Conservation (phyloP, 768 basidiomycete genomes). For the Termitomyces sp. region DNA sequence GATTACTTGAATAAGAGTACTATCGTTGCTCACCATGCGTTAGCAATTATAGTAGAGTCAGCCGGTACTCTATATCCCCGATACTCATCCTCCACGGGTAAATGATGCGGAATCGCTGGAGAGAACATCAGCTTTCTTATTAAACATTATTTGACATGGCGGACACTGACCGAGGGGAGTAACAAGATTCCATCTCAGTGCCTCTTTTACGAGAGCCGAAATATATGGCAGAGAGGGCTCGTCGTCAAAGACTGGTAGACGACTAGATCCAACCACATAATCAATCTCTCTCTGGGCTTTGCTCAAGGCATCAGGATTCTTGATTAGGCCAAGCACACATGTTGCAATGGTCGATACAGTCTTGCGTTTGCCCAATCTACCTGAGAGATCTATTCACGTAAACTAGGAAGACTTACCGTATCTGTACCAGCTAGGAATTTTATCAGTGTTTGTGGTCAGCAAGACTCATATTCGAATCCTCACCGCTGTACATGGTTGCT, state of each 20-base stretch:
- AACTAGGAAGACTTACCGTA: neutral
- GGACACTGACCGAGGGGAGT: neutral
- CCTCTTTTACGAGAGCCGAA: conserved; percentile 25
- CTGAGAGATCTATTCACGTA: neutral
- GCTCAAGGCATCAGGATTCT: neutral
- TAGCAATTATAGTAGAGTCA: neutral
- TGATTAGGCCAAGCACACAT: neutral
- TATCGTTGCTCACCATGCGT: neutral
- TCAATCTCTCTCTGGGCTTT: conserved; percentile 20
- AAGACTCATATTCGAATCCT: neutral
- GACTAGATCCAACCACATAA: conserved; percentile 17
- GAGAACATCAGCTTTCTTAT: neutral
- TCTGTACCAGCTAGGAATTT: neutral
- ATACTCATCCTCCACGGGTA: no score
- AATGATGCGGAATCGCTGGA: neutral
- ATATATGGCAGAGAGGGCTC: conserved; percentile 23
- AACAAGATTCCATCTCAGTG: conserved; percentile 17
- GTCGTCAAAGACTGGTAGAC: conserved; percentile 26
- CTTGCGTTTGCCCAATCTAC: neutral
- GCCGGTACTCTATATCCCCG: neutral
- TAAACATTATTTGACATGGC: neutral
- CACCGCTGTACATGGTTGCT: neutral
- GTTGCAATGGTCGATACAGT: neutral
- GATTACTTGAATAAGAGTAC: neutral
- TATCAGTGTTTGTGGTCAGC: neutral